phyloP scores from a whole-genome alignment of 257 asterid species.

The Cruciata laevipes region DNA sequence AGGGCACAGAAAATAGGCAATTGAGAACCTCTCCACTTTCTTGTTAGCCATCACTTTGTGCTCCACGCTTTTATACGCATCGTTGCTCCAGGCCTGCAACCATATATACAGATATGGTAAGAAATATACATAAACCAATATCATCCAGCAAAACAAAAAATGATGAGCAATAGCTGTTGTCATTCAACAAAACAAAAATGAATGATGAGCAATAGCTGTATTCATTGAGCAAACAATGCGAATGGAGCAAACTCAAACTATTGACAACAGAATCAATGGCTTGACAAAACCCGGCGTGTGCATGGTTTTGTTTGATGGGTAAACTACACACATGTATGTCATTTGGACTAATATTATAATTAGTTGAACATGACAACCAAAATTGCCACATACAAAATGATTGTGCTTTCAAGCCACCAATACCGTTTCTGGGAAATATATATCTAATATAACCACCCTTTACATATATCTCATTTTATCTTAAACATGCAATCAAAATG shows the following conservation, averaged over 20 bases:
- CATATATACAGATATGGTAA: too few relatives aligned
- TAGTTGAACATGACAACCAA: too few relatives aligned
- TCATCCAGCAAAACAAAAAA: background rate
- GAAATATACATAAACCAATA: too few relatives aligned
- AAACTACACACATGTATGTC: background rate
- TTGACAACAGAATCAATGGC: background rate
- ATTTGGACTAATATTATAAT: background rate
- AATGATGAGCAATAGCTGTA: slow-evolving; percentile 12
- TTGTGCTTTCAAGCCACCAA: too few relatives aligned
- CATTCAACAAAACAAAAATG: background rate
- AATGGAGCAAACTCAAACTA: background rate
- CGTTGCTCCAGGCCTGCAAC: slow-evolving; percentile 84
- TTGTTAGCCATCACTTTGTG: slow-evolving; percentile 55
- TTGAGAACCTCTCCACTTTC: slow-evolving; percentile 56
- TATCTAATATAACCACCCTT: too few relatives aligned
- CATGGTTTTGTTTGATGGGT: background rate
- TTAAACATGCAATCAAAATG: too few relatives aligned
- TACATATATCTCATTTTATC: too few relatives aligned
- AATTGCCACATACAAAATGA: too few relatives aligned
- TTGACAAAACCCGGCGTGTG: slow-evolving; percentile 3
- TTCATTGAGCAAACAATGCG: background rate
- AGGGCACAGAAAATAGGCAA: slow-evolving; percentile 72
- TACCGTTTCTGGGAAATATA: too few relatives aligned
- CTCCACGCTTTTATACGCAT: slow-evolving; percentile 57
- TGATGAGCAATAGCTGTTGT: slow-evolving; percentile 11